Conservation (phyloP, 352 stramenopile species). For the Aphanomyces euteiches region DNA sequence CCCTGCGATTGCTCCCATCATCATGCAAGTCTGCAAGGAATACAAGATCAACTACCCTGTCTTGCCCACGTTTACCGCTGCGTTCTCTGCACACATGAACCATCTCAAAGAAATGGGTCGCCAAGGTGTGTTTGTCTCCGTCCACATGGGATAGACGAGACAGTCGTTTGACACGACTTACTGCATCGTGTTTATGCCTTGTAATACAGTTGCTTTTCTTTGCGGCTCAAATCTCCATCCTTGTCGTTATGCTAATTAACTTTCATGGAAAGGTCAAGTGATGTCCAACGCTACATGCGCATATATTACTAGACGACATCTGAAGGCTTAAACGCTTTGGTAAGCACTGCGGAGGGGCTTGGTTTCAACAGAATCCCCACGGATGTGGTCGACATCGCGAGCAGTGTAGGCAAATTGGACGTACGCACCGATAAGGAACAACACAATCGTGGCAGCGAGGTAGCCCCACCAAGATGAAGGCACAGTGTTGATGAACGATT, state of each 20-base stretch:
- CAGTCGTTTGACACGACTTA: background rate
- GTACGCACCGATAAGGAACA: conserved; percentile 50
- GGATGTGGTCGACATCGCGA: conserved; percentile 28
- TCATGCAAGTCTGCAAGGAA: conserved; percentile 90
- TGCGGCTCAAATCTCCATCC: too few species aligned
- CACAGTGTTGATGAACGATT: conserved; percentile 54
- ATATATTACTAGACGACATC: background rate
- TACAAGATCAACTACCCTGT: conserved; percentile 91
- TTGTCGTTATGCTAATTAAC: too few species aligned
- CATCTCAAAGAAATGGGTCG: conserved; percentile 88
- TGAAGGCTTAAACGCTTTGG: background rate
- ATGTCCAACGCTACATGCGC: too few species aligned
- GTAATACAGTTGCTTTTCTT: too few species aligned
- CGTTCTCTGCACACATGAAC: conserved; percentile 78
- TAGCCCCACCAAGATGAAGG: conserved; percentile 76
- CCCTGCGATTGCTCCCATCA: conserved; percentile 88
- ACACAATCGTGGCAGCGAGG: conserved; percentile 48
- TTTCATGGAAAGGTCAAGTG: too few species aligned
- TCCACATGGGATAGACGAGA: conserved; percentile 84
- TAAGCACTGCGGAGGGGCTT: conserved; percentile 23
- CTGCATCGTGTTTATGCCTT: too few species aligned
- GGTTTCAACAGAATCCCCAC: conserved; percentile 19
- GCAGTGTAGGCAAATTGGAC: conserved; percentile 39
- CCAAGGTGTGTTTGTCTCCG: conserved; percentile 64
- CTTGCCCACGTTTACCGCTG: conserved; percentile 73